Evolutionary conservation across 176 grass and related monocot species (phyloP).

Genomic region (Carex myosuroides): DNA sequence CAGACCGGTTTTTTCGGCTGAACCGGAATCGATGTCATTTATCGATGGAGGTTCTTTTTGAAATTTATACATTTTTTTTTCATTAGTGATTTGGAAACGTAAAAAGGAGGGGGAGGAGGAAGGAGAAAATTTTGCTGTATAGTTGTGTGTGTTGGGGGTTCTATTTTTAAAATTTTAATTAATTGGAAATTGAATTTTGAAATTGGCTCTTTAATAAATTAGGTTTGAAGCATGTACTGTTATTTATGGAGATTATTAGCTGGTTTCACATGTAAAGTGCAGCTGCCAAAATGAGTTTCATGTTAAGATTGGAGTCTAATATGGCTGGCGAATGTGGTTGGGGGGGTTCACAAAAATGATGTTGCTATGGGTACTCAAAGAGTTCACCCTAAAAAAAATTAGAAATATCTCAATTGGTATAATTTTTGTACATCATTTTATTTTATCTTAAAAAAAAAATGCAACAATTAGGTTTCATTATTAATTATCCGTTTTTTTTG

Average conservation of each 20-base stretch:
- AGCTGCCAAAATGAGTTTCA: slow-evolving; percentile 11
- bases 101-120: background rate
- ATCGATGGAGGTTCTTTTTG: background rate
- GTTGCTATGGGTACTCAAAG: slow-evolving; percentile 7
- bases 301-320: slow-evolving; percentile 4
- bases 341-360: background rate
- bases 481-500: background rate
- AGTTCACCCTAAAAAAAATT: background rate
- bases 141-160: slow-evolving; percentile 1
- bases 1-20: slow-evolving; percentile 78
- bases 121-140: slow-evolving; percentile 17
- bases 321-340: slow-evolving; percentile 11
- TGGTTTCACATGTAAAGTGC: slow-evolving; percentile 17
- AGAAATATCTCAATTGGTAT: background rate
- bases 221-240: background rate
- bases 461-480: background rate
- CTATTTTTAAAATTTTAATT: background rate
- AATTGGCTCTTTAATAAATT: background rate
- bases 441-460: background rate
- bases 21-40: background rate
- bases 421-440: background rate
- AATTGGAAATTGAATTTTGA: slow-evolving; percentile 19
- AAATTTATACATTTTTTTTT: background rate
- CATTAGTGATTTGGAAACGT: slow-evolving; percentile 4
- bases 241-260: background rate